phyloP scores from a whole-genome alignment of 352 stramenopile species.

The Phytophthora colocasiae region DNA sequence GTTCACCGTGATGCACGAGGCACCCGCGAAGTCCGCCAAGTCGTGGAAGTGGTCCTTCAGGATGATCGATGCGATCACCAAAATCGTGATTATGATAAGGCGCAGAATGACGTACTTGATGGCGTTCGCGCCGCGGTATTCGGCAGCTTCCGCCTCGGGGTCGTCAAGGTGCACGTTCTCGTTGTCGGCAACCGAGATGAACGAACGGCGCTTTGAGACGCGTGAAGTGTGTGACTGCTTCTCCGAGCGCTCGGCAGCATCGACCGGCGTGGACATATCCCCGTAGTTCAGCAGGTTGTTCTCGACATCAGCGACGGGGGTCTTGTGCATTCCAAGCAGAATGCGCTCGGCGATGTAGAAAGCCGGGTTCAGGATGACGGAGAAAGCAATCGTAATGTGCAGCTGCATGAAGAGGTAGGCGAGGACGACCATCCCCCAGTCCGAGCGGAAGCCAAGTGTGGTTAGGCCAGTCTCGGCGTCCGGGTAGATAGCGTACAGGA shows the following conservation, averaged over 20 bases:
- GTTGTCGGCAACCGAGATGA: slow-evolving; percentile 51
- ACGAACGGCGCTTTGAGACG: slow-evolving; percentile 37
- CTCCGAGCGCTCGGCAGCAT: slow-evolving; percentile 19
- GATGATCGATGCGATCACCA: slow-evolving; percentile 48
- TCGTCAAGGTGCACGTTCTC: slow-evolving; percentile 34
- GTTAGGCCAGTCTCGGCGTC: slow-evolving; percentile 32
- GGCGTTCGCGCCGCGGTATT: slow-evolving; percentile 46
- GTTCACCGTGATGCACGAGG: slow-evolving; percentile 53
- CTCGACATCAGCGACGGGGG: slow-evolving; percentile 31
- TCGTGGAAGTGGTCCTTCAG: slow-evolving; percentile 58
- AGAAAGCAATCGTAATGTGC: slow-evolving; percentile 63
- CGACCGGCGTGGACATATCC: slow-evolving; percentile 14
- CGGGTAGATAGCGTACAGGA: slow-evolving; percentile 60
- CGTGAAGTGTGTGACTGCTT: slow-evolving; percentile 23
- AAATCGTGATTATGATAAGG: slow-evolving; percentile 39
- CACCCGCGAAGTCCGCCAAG: slow-evolving; percentile 48
- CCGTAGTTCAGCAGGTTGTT: slow-evolving; percentile 36
- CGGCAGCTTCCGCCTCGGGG: slow-evolving; percentile 23
- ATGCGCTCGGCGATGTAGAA: slow-evolving; percentile 57
- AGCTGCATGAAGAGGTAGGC: slow-evolving; percentile 68
- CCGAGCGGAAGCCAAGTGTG: slow-evolving; percentile 45
- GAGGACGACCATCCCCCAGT: slow-evolving; percentile 49
- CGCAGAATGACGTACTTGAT: slow-evolving; percentile 53
- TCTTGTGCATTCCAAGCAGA: slow-evolving; percentile 58
- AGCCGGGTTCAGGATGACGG: slow-evolving; percentile 56